phyloP scores from a whole-genome alignment of 257 asterid species.

The Nicotiana paniculata region DNA sequence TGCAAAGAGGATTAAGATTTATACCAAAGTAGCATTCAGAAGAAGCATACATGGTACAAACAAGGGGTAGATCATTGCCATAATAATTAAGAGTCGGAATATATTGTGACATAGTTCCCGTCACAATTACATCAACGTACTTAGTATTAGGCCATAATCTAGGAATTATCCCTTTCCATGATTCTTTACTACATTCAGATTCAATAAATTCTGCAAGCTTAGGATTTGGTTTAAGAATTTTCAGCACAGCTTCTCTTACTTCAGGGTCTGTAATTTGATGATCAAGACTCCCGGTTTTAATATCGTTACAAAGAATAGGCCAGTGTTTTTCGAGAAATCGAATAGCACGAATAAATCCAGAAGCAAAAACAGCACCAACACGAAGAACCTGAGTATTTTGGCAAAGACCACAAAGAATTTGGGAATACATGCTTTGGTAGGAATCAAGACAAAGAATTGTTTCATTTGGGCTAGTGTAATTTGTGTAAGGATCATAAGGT shows the following conservation, averaged over 20 bases:
- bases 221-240: constrained; percentile 27
- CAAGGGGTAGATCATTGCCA: constrained; percentile 31
- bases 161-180: constrained; percentile 18
- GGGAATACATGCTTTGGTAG: constrained; percentile 41
- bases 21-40: constrained; percentile 44
- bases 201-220: constrained; percentile 14
- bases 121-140: constrained; percentile 20
- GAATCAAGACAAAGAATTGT: constrained; percentile 38
- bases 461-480: constrained; percentile 40
- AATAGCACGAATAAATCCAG: constrained; percentile 41
- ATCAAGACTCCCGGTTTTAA: constrained; percentile 22
- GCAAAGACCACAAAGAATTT: constrained; percentile 38
- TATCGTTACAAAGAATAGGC: constrained; percentile 27
- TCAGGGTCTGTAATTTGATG: constrained; percentile 21
- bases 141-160: constrained; percentile 14
- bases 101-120: constrained; percentile 21
- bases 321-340: constrained; percentile 27
- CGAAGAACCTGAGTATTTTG: constrained; percentile 30
- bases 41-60: constrained; percentile 40
- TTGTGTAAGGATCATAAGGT: constrained; percentile 28
- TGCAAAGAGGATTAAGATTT: constrained; percentile 17
- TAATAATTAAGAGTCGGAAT: constrained; percentile 35
- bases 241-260: constrained; percentile 18
- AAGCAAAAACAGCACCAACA: constrained; percentile 41
- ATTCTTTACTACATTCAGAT: neutral